phyloP scores from a whole-genome alignment of 345 rosid species.

The Dipteronia sinensis region DNA sequence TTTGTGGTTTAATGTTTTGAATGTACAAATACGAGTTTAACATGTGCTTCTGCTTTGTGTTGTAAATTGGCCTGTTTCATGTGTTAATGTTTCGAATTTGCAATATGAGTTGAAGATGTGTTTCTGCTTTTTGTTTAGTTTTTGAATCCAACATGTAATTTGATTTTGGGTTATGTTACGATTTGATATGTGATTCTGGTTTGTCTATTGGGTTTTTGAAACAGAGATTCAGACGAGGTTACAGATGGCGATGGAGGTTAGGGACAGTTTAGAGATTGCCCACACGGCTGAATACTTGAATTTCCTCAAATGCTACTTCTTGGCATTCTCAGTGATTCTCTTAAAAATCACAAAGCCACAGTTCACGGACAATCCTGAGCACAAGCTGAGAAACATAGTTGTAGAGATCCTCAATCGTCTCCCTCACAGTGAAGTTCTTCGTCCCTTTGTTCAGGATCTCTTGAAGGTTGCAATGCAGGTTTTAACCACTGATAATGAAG shows the following conservation, averaged over 20 bases:
- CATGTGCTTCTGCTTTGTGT: background rate
- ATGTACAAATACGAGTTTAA: background rate
- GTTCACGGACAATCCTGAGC: conserved; percentile 80
- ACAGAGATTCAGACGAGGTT: conserved; percentile 82
- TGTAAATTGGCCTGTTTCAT: background rate
- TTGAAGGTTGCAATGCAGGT: conserved; percentile 98
- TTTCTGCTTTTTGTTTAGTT: background rate
- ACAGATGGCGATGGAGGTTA: conserved; percentile 91
- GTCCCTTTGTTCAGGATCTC: conserved; percentile 97
- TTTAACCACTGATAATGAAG: conserved; percentile 91
- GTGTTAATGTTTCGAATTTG: background rate
- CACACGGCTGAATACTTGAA: conserved; percentile 96
- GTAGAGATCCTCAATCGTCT: conserved; percentile 96
- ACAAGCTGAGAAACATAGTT: conserved; percentile 82
- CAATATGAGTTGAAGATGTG: background rate
- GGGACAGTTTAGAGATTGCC: conserved; percentile 97
- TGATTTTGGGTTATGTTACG: background rate
- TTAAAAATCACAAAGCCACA: conserved; percentile 82
- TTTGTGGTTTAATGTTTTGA: background rate
- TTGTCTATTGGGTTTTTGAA: conserved; percentile 17
- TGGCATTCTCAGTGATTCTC: conserved; percentile 82
- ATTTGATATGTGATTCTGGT: background rate
- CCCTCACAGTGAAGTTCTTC: conserved; percentile 96
- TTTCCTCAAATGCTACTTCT: conserved; percentile 91
- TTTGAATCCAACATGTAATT: background rate